These are phyloP conservation scores for Colletotrichum scovillei DNA, from an alignment of 2,329 filamentous ascomycete species.

Conservation along the genomic window DNA sequence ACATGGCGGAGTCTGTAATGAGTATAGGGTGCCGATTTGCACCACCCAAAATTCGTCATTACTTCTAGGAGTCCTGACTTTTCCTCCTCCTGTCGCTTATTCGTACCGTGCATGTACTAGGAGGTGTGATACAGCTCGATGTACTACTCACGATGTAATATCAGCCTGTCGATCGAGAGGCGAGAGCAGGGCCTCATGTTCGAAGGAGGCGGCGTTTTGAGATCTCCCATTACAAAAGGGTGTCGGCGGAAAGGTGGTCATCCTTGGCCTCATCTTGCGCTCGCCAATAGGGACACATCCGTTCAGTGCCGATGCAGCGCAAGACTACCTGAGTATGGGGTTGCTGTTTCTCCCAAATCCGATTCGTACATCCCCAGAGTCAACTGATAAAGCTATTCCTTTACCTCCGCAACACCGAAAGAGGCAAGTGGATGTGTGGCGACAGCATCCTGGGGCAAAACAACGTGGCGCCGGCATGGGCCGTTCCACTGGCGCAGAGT, in stretches of 20 bases:
- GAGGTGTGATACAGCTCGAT: neutral
- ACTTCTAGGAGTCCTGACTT: neutral
- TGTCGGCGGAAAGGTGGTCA: neutral
- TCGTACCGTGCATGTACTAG: neutral
- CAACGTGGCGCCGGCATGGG: slow-evolving; percentile 5
- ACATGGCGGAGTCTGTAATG: neutral
- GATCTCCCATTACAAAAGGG: neutral
- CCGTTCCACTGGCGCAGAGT: slow-evolving; percentile 6
- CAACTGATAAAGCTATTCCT: neutral
- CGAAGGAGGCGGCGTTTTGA: neutral
- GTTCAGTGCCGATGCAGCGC: neutral
- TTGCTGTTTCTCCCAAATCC: neutral
- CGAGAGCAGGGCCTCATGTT: neutral
- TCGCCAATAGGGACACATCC: neutral
- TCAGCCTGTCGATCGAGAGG: neutral
- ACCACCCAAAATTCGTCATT: neutral
- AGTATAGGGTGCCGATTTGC: neutral
- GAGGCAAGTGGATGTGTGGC: neutral
- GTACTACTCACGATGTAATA: neutral
- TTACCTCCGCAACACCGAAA: neutral
- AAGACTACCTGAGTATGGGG: neutral
- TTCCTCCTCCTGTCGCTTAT: neutral
- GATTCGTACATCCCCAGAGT: neutral
- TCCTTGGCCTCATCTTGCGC: neutral
- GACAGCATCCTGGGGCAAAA: neutral